phyloP scores from a whole-genome alignment of 2,329 filamentous ascomycete genomes.

The Juglanconis sp. region DNA sequence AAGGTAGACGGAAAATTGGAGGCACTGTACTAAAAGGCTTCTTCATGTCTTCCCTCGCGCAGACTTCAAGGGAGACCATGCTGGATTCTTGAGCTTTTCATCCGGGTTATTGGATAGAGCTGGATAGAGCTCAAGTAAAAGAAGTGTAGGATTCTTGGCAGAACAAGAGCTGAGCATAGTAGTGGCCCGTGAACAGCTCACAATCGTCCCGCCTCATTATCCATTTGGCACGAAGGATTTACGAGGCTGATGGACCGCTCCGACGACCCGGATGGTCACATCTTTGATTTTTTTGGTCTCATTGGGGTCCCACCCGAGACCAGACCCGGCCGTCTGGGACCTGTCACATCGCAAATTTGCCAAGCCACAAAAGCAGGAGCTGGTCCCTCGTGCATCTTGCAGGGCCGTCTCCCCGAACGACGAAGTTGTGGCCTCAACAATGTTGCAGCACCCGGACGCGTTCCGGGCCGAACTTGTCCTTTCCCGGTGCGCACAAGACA shows the following conservation, averaged over 20 bases:
- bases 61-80: no score
- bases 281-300: neutral
- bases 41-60: no score
- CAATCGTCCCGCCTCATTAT: no score
- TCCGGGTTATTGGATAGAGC: no score
- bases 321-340: conserved; percentile 2
- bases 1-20: no score
- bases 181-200: no score
- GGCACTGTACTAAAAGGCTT: no score
- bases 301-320: neutral
- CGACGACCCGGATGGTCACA: neutral
- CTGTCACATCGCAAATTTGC: neutral
- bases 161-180: no score
- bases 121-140: no score
- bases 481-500: no score
- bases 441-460: neutral
- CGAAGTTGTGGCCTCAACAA: neutral
- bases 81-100: no score
- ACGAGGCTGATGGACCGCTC: neutral
- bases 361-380: neutral
- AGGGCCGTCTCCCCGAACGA: conserved; percentile 10
- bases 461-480: neutral
- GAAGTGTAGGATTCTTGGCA: no score
- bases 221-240: neutral
- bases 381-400: neutral